phyloP scores from a whole-genome alignment of 2,329 filamentous ascomycete species.

The Sporothrix dimorphospora region DNA sequence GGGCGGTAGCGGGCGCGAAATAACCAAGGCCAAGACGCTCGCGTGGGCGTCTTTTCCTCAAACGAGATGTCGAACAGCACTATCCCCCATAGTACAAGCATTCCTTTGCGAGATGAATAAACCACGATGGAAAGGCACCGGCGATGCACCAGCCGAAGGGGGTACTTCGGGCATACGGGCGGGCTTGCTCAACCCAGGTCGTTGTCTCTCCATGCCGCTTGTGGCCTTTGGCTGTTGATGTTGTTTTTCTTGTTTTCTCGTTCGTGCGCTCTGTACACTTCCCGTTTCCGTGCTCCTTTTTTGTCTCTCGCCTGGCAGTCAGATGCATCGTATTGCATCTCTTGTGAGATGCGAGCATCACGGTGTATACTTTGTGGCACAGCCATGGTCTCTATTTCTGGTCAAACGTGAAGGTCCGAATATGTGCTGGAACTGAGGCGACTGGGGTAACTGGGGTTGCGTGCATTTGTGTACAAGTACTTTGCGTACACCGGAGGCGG shows the following conservation, averaged over 20 bases:
- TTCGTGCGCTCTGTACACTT: background rate
- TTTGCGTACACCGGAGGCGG: background rate
- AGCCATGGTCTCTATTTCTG: background rate
- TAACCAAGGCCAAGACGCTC: conserved; percentile 19
- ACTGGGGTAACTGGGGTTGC: background rate
- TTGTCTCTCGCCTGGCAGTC: background rate
- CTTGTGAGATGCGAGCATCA: conserved; percentile 9
- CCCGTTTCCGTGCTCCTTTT: background rate
- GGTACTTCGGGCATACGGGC: conserved; percentile 4
- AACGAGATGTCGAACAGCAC: background rate
- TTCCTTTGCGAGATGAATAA: conserved; percentile 1
- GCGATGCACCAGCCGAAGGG: conserved; percentile 6
- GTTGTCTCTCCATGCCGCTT: background rate
- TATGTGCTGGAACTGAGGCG: background rate
- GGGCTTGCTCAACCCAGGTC: background rate
- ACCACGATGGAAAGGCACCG: background rate
- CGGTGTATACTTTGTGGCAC: conserved; percentile 14
- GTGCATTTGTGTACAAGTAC: background rate
- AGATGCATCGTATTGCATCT: background rate
- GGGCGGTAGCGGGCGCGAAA: conserved; percentile 23
- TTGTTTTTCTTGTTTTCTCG: background rate
- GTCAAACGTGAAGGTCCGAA: background rate
- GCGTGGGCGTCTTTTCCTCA: background rate
- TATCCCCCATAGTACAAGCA: background rate
- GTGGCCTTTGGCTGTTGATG: background rate